Base-by-base conservation (phyloP, 2,329 filamentous ascomycete genomes). In the Colletotrichum sp. region DNA sequence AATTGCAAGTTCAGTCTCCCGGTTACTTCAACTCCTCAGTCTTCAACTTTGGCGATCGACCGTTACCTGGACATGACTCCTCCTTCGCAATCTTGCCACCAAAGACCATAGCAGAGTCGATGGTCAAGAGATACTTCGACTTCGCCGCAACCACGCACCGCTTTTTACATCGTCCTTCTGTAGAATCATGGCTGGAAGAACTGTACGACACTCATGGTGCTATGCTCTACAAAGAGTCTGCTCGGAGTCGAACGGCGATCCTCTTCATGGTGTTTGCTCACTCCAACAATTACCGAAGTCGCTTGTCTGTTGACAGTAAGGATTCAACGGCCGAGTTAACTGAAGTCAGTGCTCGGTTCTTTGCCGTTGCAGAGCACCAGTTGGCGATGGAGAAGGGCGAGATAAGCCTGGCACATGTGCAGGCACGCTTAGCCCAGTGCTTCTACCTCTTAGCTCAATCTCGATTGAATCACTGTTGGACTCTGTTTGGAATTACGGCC, bases 61-160 rank as follows among this genome's bases (percentile, higher is more conserved):
- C 88, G 4, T 86, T 90, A 39, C 83, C 84, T 2, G 83, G 84
- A 2, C 81, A 81, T 32, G 82, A 84, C 12, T 82, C 85, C 8
- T 79, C 81, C 16, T 83, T 83, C 32, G 84, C 86, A 78, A 79
- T 86, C 79, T 76, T 90, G 80, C 83, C 86, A 26, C 75, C 88
- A 39, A 82, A 84, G 52, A 80, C 84, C 13, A 81, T 82, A 24
- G 80, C 81, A 7, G 78, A 81, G 57, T 77, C 78, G 2, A 66
- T 91, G 26, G 82, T 91, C 1, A 84, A 86, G 32, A 82, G 89
- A 6, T 91, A 91, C 71, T 91, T 91, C 77, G 89, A 90, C 68
- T 90, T 89, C 78, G 89, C 89, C 1, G 89, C 89, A 68, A 88
- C 90, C 2, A 91, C 90, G 0, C 89, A 91, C 78, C 85, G 89